A percentile compares a stretch with the other conserved stretches of the same genome.
phyloP scores from a whole-genome alignment of 2,329 filamentous ascomycete genomes.

The Xylaria sp. region DNA sequence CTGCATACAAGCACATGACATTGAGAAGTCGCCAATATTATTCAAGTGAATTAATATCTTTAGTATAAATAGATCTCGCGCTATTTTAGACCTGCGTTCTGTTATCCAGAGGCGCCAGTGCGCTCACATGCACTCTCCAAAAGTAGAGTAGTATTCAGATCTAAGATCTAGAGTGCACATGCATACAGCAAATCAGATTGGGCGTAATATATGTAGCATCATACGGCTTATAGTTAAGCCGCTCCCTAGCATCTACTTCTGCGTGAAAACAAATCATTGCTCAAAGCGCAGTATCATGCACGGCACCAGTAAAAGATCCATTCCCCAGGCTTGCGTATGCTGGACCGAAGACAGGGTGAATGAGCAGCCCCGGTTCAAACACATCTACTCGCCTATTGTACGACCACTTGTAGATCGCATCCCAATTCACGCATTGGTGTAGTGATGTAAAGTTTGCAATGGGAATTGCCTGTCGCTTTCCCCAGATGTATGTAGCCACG shows the following conservation, averaged over 20 bases:
- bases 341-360: slow-evolving; percentile 8
- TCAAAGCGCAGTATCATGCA: slow-evolving; percentile 2
- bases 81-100: too few relatives aligned
- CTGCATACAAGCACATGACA: background rate
- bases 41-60: background rate
- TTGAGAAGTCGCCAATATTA: background rate
- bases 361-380: slow-evolving; percentile 19
- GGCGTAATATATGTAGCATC: too few relatives aligned
- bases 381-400: slow-evolving; percentile 6
- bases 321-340: slow-evolving; percentile 12
- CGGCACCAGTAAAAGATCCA: slow-evolving; percentile 6
- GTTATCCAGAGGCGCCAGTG: too few relatives aligned
- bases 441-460: slow-evolving; percentile 13
- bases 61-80: background rate
- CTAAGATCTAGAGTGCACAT: too few relatives aligned
- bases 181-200: too few relatives aligned
- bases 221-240: too few relatives aligned
- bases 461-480: background rate
- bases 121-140: too few relatives aligned
- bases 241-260: too few relatives aligned
- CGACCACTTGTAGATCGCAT: slow-evolving; percentile 11
- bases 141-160: too few relatives aligned
- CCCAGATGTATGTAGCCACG: slow-evolving; percentile 18
- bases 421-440: slow-evolving; percentile 31
- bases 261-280: background rate